Percentiles rank a stretch among this genome's conserved stretches.
Conservation (phyloP, 2,329 filamentous ascomycete species). For the Macroventuria anomochaeta region DNA sequence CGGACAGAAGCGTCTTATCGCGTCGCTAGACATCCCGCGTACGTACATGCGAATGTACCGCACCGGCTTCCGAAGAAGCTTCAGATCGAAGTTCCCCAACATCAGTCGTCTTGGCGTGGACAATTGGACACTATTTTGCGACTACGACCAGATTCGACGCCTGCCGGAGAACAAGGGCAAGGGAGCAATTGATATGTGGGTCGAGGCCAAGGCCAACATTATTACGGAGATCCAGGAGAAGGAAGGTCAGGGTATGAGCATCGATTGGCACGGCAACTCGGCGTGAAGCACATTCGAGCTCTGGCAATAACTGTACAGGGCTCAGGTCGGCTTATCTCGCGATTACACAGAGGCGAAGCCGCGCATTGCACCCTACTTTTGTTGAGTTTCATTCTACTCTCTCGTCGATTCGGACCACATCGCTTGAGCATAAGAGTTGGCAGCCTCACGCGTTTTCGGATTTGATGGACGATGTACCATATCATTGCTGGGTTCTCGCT, state of each 20-base stretch:
- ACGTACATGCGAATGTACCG: conserved; percentile 17
- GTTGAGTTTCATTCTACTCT: no score
- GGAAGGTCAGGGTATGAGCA: conserved; percentile 7
- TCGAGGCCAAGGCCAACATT: conserved; percentile 9
- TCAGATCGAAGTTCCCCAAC: conserved; percentile 19
- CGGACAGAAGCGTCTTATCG: conserved; percentile 15
- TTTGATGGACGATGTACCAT: no score
- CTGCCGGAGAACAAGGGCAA: not conserved
- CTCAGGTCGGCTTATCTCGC: no score
- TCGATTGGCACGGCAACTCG: not conserved
- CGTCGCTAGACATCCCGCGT: conserved; percentile 18
- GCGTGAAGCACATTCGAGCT: not conserved
- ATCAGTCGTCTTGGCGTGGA: conserved; percentile 18
- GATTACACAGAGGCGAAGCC: no score
- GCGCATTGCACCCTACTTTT: no score
- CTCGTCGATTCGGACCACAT: no score
- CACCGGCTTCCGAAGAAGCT: conserved; percentile 5
- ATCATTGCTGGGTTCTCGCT: no score
- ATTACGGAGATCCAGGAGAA: conserved; percentile 8
- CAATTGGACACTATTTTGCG: conserved; percentile 6
- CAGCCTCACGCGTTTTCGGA: no score
- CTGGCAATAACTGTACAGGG: no score
- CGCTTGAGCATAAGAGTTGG: no score
- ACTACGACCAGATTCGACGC: not conserved
- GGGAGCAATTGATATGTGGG: not conserved